These are phyloP conservation scores for Solanum pinnatisectum DNA, from an alignment of 257 asterid genomes.

Conservation along the genomic window DNA sequence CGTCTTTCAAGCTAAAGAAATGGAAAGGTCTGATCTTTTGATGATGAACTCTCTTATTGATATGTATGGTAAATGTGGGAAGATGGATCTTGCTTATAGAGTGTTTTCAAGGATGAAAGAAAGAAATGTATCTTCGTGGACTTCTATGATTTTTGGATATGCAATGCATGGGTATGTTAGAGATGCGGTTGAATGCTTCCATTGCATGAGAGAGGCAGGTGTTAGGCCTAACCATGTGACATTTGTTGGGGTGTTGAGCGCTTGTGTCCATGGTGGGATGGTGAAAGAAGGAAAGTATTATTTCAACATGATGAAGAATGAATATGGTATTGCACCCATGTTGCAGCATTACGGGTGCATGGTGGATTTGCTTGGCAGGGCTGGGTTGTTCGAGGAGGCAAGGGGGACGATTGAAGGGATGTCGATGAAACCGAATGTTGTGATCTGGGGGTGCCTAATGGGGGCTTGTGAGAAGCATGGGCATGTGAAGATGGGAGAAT, in stretches of 20 bases:
- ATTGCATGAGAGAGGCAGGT: constrained; percentile 41
- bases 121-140: constrained; percentile 82
- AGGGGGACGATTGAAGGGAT: constrained; percentile 57
- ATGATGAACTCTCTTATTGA: constrained; percentile 80
- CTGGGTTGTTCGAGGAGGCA: constrained; percentile 71
- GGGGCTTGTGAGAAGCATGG: constrained; percentile 89
- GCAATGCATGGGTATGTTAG: constrained; percentile 61
- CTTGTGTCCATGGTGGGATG: constrained; percentile 89
- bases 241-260: constrained; percentile 74
- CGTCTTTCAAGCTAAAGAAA: constrained; percentile 39
- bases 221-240: constrained; percentile 70
- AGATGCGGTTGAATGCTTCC: constrained; percentile 54
- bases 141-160: constrained; percentile 79
- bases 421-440: constrained; percentile 83
- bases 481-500: constrained; percentile 67
- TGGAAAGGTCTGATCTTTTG: constrained; percentile 35
- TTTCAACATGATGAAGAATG: constrained; percentile 54
- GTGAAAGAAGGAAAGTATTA: constrained; percentile 63
- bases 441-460: constrained; percentile 84
- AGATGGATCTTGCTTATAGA: constrained; percentile 65
- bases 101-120: constrained; percentile 55
- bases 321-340: constrained; percentile 41
- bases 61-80: constrained; percentile 87
- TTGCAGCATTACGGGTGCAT: constrained; percentile 84
- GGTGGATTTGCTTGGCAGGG: constrained; percentile 82